Conservation (phyloP, 352 stramenopile genomes). For the Phytophthora fragariaefolia region DNA sequence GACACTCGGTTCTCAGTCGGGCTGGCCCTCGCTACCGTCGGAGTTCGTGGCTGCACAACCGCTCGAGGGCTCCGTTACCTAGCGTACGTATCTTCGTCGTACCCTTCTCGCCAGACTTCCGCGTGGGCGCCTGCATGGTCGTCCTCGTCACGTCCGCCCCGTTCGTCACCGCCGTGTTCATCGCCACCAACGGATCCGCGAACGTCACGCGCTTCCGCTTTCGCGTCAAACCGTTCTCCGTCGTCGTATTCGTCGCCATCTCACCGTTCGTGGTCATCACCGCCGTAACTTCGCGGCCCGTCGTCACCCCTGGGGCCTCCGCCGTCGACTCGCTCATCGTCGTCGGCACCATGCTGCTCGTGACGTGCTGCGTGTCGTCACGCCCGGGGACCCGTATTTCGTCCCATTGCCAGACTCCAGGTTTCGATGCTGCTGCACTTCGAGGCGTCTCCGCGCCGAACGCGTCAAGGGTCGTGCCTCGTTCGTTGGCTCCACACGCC, state of each 20-base stretch:
- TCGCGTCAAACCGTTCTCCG: not conserved
- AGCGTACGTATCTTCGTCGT: too few relatives aligned
- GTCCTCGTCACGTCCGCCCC: too few relatives aligned
- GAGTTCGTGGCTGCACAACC: too few relatives aligned
- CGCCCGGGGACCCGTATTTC: too few relatives aligned
- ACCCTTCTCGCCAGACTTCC: too few relatives aligned
- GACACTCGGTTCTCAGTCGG: too few relatives aligned
- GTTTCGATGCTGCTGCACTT: not conserved
- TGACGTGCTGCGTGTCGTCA: not conserved
- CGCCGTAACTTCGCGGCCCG: not conserved
- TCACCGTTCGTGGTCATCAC: not conserved
- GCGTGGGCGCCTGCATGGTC: too few relatives aligned
- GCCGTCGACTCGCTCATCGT: not conserved
- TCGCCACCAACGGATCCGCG: not conserved
- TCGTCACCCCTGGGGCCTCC: not conserved
- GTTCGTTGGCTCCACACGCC: not conserved
- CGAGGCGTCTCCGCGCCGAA: not conserved
- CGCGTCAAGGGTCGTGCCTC: not conserved
- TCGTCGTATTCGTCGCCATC: too few relatives aligned
- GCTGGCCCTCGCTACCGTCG: too few relatives aligned
- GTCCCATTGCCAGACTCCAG: not conserved
- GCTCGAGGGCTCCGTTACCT: too few relatives aligned
- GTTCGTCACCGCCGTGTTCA: too few relatives aligned
- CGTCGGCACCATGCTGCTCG: not conserved
- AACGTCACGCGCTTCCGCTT: not conserved